Base-by-base conservation (phyloP, 177 flowering plant species). In the Vitis hybrid region DNA sequence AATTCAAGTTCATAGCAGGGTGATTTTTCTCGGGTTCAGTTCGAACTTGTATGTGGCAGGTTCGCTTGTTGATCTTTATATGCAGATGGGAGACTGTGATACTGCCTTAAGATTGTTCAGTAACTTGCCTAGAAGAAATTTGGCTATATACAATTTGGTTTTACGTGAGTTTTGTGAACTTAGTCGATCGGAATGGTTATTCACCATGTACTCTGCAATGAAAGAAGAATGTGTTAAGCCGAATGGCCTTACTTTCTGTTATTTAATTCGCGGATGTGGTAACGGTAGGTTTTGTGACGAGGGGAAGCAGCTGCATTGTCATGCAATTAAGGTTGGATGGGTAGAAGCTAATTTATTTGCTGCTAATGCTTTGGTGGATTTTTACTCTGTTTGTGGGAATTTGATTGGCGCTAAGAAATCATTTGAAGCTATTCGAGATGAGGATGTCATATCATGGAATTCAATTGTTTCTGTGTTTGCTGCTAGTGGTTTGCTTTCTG, bases 391-490 rank as follows among this genome's bases (percentile, higher is more conserved):
- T 65, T 88, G 90, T 75, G 84, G 85, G 30, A 66, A 79, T 58
- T 69, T 84, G 52, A 32, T 32, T 21, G 91, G 77, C 74, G 86
- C 93, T 4, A 74, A 17, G 63, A 85, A 77, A 60, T 74, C 87
- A 12, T 81, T 91, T 56, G 76, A 81, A 51, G 68, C 75, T 14
- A 85, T 91, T 72, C 81, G 75, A 15, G 51, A 59, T 1, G 77
- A 76, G 68, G 86, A 88, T 67, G 88, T 91, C 46, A 84, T 88
- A 62, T 88, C 96, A 3, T 88, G 94, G 94, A 92, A 90, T 68
- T 92, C 93, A 5, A 76, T 92, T 62, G 80, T 90, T 70, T 81
- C 85, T 13, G 82, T 84, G 4, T 79, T 70, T 81, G 85, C 86
- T 2, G 71, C 77, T 5, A 69, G 76, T 68, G 91, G 80, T 40